Evolutionary conservation across 2,329 filamentous ascomycete species (phyloP).

Genomic region (Apiospora hydei): DNA sequence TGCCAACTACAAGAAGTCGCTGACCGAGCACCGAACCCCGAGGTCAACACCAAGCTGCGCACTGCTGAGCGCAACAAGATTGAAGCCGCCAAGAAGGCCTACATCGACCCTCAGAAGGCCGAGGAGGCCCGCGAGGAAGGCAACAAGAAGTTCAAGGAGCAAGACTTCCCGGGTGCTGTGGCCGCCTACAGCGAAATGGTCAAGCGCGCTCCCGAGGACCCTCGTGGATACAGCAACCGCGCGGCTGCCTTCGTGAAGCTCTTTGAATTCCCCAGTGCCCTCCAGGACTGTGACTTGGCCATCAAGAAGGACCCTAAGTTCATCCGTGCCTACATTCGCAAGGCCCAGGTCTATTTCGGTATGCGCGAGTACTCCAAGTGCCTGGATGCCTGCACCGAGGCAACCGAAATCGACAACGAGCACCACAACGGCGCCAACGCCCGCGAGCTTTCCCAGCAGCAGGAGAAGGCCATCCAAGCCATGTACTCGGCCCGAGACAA

Average conservation of each 20-base stretch:
- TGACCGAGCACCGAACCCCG: slow-evolving; percentile 96
- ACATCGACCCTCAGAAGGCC: slow-evolving; percentile 89
- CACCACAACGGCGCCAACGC: slow-evolving; percentile 76
- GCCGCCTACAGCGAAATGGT: slow-evolving; percentile 96
- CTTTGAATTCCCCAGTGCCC: slow-evolving; percentile 90
- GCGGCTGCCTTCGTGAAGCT: slow-evolving; percentile 97
- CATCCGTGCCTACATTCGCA: slow-evolving; percentile 94
- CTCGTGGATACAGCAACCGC: slow-evolving; percentile 95
- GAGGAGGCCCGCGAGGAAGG: slow-evolving; percentile 95
- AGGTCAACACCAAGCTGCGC: slow-evolving; percentile 91
- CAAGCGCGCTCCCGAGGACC: slow-evolving; percentile 91
- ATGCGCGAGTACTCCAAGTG: slow-evolving; percentile 99
- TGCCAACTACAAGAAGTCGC: slow-evolving; percentile 88
- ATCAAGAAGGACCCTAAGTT: slow-evolving; percentile 92
- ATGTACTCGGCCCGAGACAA: slow-evolving; percentile 93
- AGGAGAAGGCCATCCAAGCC: slow-evolving; percentile 88
- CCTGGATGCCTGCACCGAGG: slow-evolving; percentile 86
- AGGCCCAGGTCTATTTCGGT: slow-evolving; percentile 92
- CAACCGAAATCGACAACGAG: slow-evolving; percentile 76
- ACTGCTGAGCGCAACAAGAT: slow-evolving; percentile 87
- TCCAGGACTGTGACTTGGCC: slow-evolving; percentile 90
- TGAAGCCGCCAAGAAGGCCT: slow-evolving; percentile 77
- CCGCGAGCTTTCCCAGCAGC: slow-evolving; percentile 91
- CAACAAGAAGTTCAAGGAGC: slow-evolving; percentile 96
- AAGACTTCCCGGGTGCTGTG: slow-evolving; percentile 93